A percentile compares a stretch with the other conserved stretches of the same genome.
Conservation (phyloP, 2,329 filamentous ascomycete species). For the Cryphonectria naterciae region DNA sequence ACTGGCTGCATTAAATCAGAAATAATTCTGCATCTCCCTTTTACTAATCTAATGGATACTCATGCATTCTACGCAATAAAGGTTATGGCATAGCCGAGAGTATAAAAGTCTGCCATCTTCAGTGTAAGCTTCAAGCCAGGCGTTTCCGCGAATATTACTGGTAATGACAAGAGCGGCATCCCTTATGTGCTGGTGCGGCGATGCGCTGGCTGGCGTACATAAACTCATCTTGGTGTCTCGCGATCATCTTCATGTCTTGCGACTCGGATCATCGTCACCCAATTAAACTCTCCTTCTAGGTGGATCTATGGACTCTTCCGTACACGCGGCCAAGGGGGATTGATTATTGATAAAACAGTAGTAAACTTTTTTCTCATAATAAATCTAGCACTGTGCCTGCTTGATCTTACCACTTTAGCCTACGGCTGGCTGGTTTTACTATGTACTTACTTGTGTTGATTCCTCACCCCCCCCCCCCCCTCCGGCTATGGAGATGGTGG, state of each 20-base stretch:
- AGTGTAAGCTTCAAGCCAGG: not conserved
- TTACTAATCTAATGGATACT: not conserved
- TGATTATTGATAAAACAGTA: not conserved
- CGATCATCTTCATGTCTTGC: not conserved
- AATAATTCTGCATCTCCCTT: not conserved
- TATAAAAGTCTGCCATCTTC: not conserved
- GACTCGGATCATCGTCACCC: not conserved
- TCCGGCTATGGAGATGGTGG: not conserved
- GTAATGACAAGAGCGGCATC: not conserved
- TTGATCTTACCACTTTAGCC: not conserved
- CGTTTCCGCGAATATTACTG: not conserved
- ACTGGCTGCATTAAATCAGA: not conserved
- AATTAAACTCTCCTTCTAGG: not conserved
- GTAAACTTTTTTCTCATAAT: not conserved
- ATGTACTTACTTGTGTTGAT: not conserved
- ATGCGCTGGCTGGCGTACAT: not conserved
- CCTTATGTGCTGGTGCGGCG: not conserved
- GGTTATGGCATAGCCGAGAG: not conserved
- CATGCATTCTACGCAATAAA: not conserved
- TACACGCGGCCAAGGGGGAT: not conserved
- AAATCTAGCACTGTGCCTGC: not conserved
- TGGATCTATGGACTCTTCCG: not conserved
- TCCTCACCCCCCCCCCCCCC: no score
- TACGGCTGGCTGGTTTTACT: not conserved
- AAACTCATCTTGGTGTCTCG: no score